Conservation (phyloP, 2,329 filamentous ascomycete genomes). For the Fusarium robinianum region DNA sequence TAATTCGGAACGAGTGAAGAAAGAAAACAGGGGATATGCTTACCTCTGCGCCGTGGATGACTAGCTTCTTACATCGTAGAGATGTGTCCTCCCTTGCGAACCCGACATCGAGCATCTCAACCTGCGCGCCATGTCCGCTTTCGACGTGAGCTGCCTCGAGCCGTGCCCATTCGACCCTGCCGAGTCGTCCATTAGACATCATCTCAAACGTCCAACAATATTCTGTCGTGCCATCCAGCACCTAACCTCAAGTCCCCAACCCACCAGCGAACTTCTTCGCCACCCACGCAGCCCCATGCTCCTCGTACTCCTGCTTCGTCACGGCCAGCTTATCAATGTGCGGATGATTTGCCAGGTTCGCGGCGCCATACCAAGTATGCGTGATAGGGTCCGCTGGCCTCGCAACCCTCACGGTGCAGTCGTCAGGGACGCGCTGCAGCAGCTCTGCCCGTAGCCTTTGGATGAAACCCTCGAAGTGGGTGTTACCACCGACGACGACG, state of each 20-base stretch:
- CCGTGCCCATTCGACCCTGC: no score
- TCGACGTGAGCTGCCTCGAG: no score
- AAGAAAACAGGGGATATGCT: no score
- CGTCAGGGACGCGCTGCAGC: slow-evolving; percentile 70
- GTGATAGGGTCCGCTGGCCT: slow-evolving; percentile 73
- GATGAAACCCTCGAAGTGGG: slow-evolving; percentile 78
- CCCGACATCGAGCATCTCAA: no score
- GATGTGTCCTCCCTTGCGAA: no score
- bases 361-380: slow-evolving; percentile 85
- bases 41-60: no score
- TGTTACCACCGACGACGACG: slow-evolving; percentile 85
- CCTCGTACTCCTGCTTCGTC: slow-evolving; percentile 89
- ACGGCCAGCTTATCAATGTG: slow-evolving; percentile 71
- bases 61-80: no score
- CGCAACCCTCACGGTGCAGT: slow-evolving; percentile 76
- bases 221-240: not conserved
- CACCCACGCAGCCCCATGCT: slow-evolving; percentile 77
- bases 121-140: no score
- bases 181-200: no score
- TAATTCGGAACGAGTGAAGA: no score
- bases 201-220: no score
- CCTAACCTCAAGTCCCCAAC: slow-evolving; percentile 27
- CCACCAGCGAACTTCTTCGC: slow-evolving; percentile 66
- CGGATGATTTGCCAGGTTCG: slow-evolving; percentile 71
- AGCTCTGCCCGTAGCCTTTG: slow-evolving; percentile 78